These are phyloP conservation scores for Phytopythium delawarense DNA, from an alignment of 352 stramenopile genomes.

Conservation along the genomic window DNA sequence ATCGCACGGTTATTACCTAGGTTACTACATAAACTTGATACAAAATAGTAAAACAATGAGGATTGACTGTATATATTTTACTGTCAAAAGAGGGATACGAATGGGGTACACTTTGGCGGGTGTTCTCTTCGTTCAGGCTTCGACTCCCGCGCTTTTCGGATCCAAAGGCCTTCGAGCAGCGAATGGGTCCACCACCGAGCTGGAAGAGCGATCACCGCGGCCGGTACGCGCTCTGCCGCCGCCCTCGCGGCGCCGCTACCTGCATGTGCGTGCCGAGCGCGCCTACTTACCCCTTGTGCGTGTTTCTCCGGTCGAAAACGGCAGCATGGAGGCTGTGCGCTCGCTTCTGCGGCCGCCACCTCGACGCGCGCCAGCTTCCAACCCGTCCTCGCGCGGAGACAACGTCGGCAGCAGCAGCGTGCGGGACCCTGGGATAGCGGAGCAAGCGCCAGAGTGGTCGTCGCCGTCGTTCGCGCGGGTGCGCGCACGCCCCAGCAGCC, in stretches of 20 bases:
- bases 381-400: background rate
- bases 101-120: too few relatives aligned
- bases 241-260: background rate
- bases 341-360: constrained; percentile 20
- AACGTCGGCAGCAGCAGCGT: background rate
- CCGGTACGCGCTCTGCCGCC: constrained; percentile 5
- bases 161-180: background rate
- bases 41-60: too few relatives aligned
- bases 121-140: too few relatives aligned
- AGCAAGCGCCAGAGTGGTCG: constrained; percentile 22
- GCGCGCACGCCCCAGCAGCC: constrained; percentile 39
- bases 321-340: constrained; percentile 27
- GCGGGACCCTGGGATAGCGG: background rate
- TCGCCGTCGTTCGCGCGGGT: constrained; percentile 34
- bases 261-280: background rate
- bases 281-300: constrained; percentile 1
- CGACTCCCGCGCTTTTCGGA: constrained; percentile 5
- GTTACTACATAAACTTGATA: too few relatives aligned
- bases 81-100: too few relatives aligned
- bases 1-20: too few relatives aligned
- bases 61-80: too few relatives aligned
- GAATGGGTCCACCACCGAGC: constrained; percentile 8
- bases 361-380: constrained; percentile 5
- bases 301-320: background rate
- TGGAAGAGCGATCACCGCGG: constrained; percentile 19